Evolutionary conservation across 2,329 filamentous ascomycete species (phyloP).

Genomic region (Sarocladium kiliense): DNA sequence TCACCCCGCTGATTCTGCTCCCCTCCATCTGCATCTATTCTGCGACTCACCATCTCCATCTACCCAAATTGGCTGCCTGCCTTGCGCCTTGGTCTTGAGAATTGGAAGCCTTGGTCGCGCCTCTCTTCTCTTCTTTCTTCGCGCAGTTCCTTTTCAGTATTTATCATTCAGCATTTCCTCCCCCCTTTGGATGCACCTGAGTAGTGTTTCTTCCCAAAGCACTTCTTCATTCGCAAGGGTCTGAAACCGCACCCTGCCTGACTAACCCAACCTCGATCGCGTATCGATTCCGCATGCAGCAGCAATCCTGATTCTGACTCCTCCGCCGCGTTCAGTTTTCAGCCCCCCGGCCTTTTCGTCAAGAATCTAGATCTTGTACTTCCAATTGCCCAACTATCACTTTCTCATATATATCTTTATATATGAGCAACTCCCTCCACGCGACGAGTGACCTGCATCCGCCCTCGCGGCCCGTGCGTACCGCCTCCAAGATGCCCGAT

Average conservation of each 20-base stretch:
- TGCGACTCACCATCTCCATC: background rate
- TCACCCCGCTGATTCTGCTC: constrained; percentile 4
- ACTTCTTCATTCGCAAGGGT: background rate
- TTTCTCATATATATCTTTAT: background rate
- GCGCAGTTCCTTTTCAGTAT: background rate
- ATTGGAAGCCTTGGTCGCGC: background rate
- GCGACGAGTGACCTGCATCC: background rate
- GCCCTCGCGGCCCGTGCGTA: constrained; percentile 2
- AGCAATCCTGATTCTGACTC: background rate
- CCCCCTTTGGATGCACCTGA: background rate
- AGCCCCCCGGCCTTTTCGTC: background rate
- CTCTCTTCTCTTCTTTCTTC: background rate
- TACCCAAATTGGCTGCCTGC: background rate
- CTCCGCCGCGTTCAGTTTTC: constrained; percentile 1
- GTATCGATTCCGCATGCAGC: background rate
- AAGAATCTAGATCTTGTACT: background rate
- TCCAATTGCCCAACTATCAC: background rate
- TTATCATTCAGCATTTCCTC: background rate
- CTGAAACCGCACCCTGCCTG: constrained; percentile 1
- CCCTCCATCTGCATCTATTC: background rate
- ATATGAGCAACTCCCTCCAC: background rate
- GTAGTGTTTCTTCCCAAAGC: background rate
- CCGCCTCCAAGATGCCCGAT: background rate
- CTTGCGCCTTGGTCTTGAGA: background rate
- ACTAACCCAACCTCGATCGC: background rate